These are phyloP conservation scores for Rhodotorula mucilaginosa DNA, from an alignment of 1,284 basidiomycete genomes.

Conservation along the genomic window DNA sequence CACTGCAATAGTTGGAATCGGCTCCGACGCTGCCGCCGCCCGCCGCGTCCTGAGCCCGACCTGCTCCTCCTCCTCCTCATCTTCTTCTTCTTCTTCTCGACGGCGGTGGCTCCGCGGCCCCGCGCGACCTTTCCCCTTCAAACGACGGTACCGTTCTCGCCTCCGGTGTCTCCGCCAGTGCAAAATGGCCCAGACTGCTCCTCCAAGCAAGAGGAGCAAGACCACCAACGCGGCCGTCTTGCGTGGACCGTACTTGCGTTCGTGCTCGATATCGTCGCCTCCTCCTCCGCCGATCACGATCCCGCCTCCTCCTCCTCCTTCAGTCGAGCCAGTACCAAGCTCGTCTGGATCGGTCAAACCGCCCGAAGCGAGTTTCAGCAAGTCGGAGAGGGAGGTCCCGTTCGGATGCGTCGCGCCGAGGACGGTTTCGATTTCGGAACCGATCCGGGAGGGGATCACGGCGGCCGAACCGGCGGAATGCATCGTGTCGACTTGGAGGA, in stretches of 20 bases:
- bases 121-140: slow-evolving; percentile 35
- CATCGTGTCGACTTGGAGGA: slow-evolving; percentile 85
- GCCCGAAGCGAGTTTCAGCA: neutral
- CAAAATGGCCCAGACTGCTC: slow-evolving; percentile 19
- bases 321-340: neutral
- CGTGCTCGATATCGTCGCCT: slow-evolving; percentile 41
- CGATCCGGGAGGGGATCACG: slow-evolving; percentile 67
- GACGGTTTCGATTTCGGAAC: slow-evolving; percentile 21
- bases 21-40: neutral
- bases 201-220: slow-evolving; percentile 29
- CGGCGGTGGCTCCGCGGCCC: neutral
- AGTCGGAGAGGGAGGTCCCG: slow-evolving; percentile 27
- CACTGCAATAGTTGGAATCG: slow-evolving; percentile 15
- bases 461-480: slow-evolving; percentile 68
- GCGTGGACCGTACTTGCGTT: slow-evolving; percentile 39
- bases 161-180: slow-evolving; percentile 24
- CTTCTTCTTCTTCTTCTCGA: neutral
- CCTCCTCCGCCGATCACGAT: slow-evolving; percentile 17
- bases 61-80: neutral
- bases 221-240: slow-evolving; percentile 41
- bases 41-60: neutral
- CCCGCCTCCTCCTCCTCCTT: neutral
- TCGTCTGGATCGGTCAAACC: neutral
- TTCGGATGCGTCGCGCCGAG: slow-evolving; percentile 38
- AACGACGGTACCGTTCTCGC: slow-evolving; percentile 8